These are phyloP conservation scores for Chlorella sp. DNA, from an alignment of 139 green algal genomes.

Conservation along the genomic window DNA sequence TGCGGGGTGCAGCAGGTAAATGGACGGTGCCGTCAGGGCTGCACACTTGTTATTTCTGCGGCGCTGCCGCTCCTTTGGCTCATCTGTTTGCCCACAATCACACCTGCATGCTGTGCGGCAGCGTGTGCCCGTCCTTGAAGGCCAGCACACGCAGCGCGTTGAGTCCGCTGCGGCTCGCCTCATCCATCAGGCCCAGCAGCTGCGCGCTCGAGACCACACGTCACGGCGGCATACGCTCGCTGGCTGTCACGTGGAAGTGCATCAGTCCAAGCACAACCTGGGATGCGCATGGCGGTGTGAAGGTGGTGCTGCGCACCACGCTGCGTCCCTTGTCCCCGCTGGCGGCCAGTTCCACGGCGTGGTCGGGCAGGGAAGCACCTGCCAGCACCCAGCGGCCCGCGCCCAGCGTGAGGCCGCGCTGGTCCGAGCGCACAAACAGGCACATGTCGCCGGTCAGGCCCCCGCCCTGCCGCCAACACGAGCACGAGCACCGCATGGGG, in stretches of 20 bases:
- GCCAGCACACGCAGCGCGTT: conserved; percentile 29
- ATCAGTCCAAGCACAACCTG: not conserved
- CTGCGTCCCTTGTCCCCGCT: not conserved
- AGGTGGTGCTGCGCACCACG: not conserved
- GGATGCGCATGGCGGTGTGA: not conserved
- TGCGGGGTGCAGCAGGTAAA: not conserved
- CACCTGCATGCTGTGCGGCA: conserved; percentile 5
- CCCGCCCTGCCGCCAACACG: not conserved
- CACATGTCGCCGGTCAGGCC: not conserved
- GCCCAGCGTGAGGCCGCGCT: not conserved
- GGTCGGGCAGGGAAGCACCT: not conserved
- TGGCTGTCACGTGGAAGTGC: not conserved
- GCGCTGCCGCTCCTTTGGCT: no score
- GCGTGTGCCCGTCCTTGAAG: conserved; percentile 15
- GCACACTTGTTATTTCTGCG: no score
- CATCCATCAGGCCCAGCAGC: conserved; percentile 5
- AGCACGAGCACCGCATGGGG: not conserved
- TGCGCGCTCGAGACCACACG: not conserved
- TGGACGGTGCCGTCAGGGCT: not conserved
- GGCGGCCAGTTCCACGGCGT: not conserved
- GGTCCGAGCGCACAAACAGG: not conserved
- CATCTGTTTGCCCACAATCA: not conserved
- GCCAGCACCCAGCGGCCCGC: not conserved
- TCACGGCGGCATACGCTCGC: not conserved
- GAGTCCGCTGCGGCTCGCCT: conserved; percentile 1